Conservation (phyloP, 768 basidiomycete genomes). For the Zangia roseola region DNA sequence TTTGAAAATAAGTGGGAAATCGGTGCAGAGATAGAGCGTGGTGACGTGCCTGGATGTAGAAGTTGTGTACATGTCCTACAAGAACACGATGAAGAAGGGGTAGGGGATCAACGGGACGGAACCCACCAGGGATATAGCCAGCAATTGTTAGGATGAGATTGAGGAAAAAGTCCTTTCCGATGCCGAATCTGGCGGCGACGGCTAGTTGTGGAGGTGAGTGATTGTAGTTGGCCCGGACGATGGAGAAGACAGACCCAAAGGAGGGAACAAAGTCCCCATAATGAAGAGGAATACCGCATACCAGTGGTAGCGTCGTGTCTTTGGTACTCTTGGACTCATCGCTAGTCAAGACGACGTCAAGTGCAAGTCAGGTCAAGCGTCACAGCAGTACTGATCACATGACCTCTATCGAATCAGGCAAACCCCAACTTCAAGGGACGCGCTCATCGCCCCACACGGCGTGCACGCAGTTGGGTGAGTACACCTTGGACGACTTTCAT, state of each 20-base stretch:
- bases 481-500: neutral
- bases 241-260: constrained; percentile 60
- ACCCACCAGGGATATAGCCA: constrained; percentile 84
- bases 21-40: neutral
- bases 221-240: neutral
- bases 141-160: constrained; percentile 86
- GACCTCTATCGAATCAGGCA: constrained; percentile 28
- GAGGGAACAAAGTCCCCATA: constrained; percentile 87
- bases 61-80: constrained; percentile 86
- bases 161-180: constrained; percentile 88
- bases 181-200: constrained; percentile 90
- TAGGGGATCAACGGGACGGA: neutral
- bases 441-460: constrained; percentile 20
- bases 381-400: constrained; percentile 15
- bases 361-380: no score
- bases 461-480: constrained; percentile 22
- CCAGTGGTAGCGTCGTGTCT: constrained; percentile 66
- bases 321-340: constrained; percentile 53
- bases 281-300: constrained; percentile 82
- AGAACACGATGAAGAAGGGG: constrained; percentile 7
- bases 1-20: constrained; percentile 7
- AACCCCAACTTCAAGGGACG: constrained; percentile 22
- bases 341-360: no score
- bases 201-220: constrained; percentile 45
- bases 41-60: constrained; percentile 75